These are phyloP conservation scores for Colletotrichum falcatum DNA, from an alignment of 2,329 filamentous ascomycete genomes.

Conservation along the genomic window DNA sequence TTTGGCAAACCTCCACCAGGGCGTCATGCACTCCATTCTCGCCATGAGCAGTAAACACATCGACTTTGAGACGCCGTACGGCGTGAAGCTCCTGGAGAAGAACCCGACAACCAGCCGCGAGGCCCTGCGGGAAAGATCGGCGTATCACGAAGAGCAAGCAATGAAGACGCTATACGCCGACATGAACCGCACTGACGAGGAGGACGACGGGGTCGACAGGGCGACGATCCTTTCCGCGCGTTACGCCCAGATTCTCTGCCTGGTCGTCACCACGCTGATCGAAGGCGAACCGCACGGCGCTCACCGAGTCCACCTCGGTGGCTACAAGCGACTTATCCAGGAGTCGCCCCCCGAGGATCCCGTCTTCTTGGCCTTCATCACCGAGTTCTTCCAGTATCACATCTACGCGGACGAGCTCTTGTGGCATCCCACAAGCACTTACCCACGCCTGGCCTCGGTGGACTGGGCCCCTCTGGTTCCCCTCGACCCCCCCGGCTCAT, in stretches of 20 bases:
- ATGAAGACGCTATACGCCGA: slow-evolving; percentile 64
- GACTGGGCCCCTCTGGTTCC: slow-evolving; percentile 57
- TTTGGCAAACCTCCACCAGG: slow-evolving; percentile 82
- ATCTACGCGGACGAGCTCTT: slow-evolving; percentile 74
- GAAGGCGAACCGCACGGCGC: slow-evolving; percentile 71
- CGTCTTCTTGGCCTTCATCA: slow-evolving; percentile 72
- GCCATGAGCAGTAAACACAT: slow-evolving; percentile 85
- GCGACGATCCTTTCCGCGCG: slow-evolving; percentile 64
- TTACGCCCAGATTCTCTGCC: slow-evolving; percentile 73
- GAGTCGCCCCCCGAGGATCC: slow-evolving; percentile 71
- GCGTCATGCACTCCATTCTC: slow-evolving; percentile 91
- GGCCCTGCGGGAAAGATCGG: slow-evolving; percentile 62
- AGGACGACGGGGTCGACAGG: slow-evolving; percentile 58
- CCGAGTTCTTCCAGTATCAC: slow-evolving; percentile 89
- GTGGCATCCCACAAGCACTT: slow-evolving; percentile 57
- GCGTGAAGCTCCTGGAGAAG: slow-evolving; percentile 62
- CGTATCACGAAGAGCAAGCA: slow-evolving; percentile 67
- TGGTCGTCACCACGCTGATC: slow-evolving; percentile 68
- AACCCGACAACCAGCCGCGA: slow-evolving; percentile 60
- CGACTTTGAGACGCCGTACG: slow-evolving; percentile 69
- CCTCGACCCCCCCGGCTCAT: slow-evolving; percentile 70
- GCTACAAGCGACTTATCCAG: slow-evolving; percentile 78
- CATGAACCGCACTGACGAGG: slow-evolving; percentile 56
- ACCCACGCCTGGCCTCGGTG: slow-evolving; percentile 55
- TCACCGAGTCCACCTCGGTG: slow-evolving; percentile 83